Evolutionary conservation across 768 basidiomycete genomes (phyloP), one percentile per base, ranked within the genome.

Genomic region (Crepidotus variabilis): DNA sequence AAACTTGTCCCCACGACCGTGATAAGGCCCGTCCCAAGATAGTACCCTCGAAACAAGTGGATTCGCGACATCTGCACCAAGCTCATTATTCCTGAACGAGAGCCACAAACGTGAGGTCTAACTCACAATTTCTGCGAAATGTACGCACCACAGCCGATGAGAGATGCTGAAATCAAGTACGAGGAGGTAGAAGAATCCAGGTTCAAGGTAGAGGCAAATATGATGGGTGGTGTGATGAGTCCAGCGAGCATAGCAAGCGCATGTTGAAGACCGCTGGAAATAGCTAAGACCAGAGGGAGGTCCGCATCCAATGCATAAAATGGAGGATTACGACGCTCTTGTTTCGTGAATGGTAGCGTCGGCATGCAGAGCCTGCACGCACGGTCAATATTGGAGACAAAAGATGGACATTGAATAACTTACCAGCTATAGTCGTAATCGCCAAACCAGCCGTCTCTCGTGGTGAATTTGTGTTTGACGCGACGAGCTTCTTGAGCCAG

Each of bases 1-100:
- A 92, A 92, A 63, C 86, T 88, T 1, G 87, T 90, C 16, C 91
- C 92, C 5, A 92, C 89, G 16, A 93, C 90, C 6, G 84, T 85
- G 54, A 94, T 76, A 18, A 93, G 70, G 0, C 92, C 92, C n/a
- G 90, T 91, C 2, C 89, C 88, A 16, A 92, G 75, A 58, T 84
- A 84, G 62, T 89, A 90, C 1, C 81, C 76, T 13, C 74, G 69
- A 59, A 81, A 86, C 1, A 92, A 74, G 35, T 71, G 78, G 43
- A 88, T 61, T 1, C 87, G 75, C 2, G 87, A 89, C 82, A 93
- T 89, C 63, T 94, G 92, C 2, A 93, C 80, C 21, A 88, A 70
- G 66, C 87, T 89, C 28, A 91, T 64, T 28, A 90, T 87, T 0
- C 88, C 88, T 89, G 18, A 53, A 36, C 14, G 23, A 36, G 33